Evolutionary conservation across 345 rosid genomes (phyloP), one percentile per base, ranked within the genome.

Genomic region (Bretschneidera sinensis): DNA sequence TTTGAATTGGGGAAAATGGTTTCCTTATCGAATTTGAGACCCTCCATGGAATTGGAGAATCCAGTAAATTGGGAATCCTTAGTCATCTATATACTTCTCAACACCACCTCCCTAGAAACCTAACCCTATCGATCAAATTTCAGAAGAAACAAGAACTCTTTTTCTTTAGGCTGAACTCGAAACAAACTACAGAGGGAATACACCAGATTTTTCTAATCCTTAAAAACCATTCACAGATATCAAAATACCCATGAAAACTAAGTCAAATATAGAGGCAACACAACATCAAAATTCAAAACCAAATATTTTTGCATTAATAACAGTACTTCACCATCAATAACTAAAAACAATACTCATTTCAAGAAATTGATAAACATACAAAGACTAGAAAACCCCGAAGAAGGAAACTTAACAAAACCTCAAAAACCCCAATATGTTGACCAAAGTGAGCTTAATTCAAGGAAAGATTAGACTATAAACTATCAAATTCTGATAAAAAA

Each of bases 1-100:
- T 77, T 65, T 8, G 82, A 48, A 57, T 39, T 24, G 23, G 79
- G 66, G 22, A 79, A 55, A 67, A 67, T 61, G 48, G 66, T 65
- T 55, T 68, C 79, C 57, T 59, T 69, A 57, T 60, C 57, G 71
- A 62, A 69, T 31, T 71, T 65, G 20, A 74, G 60, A 33, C 53
- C 76, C 49, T 60, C 55, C 8, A 48, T 17, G 16, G 69, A 69
- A 59, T 67, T 59, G 31, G 63, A 65, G 62, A 60, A 68, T 24
- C 60, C 48, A 56, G 35, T 51, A 24, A 62, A 55, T 21, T 60
- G 55, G 14, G 66, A 60, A 73, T 66, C 70, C 77, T n/a, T 68
- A 51, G 47, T 16, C 24, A 33, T 24, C 22, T 51, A 58, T 50
- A 28, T 18, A 31, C 35, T 31, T 31, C 9, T 31, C 35, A 4